Percentiles rank a stretch among this genome's conserved stretches.
Evolutionary conservation across 441 rosid species (phyloP).

Genomic region (Adansonia rubrostipa): DNA sequence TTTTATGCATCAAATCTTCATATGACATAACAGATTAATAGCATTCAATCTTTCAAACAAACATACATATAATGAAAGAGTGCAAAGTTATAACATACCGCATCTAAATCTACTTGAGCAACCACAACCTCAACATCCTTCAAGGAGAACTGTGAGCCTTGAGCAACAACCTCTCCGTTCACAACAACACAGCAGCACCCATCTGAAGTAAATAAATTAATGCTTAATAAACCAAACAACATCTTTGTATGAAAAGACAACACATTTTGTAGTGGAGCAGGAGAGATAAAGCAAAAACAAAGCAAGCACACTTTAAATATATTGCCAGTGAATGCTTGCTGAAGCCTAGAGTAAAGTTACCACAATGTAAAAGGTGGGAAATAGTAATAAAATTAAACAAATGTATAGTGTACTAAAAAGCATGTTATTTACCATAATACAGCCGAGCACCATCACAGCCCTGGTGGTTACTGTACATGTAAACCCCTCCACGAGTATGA

Average conservation of each 20-base stretch:
- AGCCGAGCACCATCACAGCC: conserved; percentile 98
- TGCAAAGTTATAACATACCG: conserved; percentile 52
- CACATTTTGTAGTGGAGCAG: not conserved
- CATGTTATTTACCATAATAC: conserved; percentile 65
- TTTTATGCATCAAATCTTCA: conserved; percentile 5
- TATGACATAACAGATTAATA: not conserved
- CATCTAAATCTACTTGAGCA: conserved; percentile 91
- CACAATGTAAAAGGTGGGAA: not conserved
- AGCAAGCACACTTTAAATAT: not conserved
- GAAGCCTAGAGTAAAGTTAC: not conserved
- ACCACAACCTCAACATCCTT: conserved; percentile 88
- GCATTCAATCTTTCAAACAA: not conserved
- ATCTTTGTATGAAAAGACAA: not conserved
- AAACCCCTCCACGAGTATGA: conserved; percentile 88
- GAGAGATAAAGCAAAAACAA: conserved; percentile 1
- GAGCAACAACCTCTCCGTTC: conserved; percentile 87
- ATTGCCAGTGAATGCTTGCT: conserved; percentile 2
- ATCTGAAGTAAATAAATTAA: conserved; percentile 47
- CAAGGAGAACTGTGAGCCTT: conserved; percentile 94
- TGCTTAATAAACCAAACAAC: conserved; percentile 6
- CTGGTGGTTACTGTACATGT: conserved; percentile 96
- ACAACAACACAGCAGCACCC: conserved; percentile 87
- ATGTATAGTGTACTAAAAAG: not conserved
- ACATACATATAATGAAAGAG: conserved; percentile 7
- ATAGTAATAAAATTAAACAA: not conserved